A percentile compares a stretch with the other conserved stretches of the same genome.
These are phyloP conservation scores for Larix kaempferi DNA, from an alignment of 75 land plant genomes.

Conservation along the genomic window DNA sequence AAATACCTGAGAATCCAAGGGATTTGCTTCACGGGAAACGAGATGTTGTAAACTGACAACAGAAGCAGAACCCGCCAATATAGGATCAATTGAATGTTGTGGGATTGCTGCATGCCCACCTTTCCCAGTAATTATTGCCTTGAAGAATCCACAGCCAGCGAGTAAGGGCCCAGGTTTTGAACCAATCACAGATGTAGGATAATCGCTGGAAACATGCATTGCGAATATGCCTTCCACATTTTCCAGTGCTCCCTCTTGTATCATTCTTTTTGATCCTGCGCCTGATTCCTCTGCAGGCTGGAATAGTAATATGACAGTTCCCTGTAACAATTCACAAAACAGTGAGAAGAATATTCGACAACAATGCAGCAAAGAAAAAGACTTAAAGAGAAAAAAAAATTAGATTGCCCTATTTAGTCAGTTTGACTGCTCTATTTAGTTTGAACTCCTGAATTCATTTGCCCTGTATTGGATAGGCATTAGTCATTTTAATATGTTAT, in stretches of 20 bases:
- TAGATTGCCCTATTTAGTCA: no score
- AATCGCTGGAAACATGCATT: constrained; percentile 46
- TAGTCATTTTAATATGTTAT: no score
- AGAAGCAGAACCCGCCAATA: constrained; percentile 72
- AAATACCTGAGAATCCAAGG: constrained; percentile 81
- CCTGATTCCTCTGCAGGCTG: constrained; percentile 92
- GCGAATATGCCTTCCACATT: constrained; percentile 82
- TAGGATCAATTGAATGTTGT: constrained; percentile 49
- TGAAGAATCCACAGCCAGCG: constrained; percentile 81
- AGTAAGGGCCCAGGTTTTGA: constrained; percentile 64
- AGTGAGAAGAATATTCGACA: no score
- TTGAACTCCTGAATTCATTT: no score
- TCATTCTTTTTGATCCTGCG: constrained; percentile 75
- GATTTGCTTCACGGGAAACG: constrained; percentile 89
- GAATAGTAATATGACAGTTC: constrained; percentile 77
- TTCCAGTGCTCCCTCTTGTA: constrained; percentile 72
- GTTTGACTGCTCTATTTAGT: no score
- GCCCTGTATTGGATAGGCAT: no score
- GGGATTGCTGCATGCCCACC: constrained; percentile 44
- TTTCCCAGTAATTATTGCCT: constrained; percentile 51
- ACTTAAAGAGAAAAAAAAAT: no score
- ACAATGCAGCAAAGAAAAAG: no score
- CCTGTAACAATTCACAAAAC: constrained; percentile 29
- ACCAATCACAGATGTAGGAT: constrained; percentile 40
- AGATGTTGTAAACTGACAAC: constrained; percentile 79